These are phyloP conservation scores for Camellia granthamiana DNA, from an alignment of 148 eudicot species.

Conservation along the genomic window DNA sequence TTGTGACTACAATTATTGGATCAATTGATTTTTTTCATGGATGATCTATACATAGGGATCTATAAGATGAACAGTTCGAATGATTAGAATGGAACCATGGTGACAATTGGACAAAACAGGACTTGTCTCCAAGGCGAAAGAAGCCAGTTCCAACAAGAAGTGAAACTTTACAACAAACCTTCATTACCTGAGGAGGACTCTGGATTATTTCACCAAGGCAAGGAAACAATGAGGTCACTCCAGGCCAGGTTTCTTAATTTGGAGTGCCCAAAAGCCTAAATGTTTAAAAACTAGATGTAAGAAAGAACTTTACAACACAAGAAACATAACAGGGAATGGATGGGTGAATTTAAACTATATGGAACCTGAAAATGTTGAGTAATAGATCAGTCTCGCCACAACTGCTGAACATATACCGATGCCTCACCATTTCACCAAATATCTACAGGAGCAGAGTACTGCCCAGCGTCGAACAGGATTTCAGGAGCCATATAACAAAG, in stretches of 20 bases:
- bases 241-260: background rate
- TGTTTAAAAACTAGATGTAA: background rate
- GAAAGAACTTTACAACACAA: background rate
- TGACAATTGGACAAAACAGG: too few relatives aligned
- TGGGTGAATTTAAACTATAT: background rate
- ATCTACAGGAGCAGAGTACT: background rate
- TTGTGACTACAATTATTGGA: too few relatives aligned
- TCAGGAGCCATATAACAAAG: background rate
- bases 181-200: background rate
- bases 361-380: background rate
- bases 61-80: too few relatives aligned
- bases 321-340: background rate
- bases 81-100: too few relatives aligned
- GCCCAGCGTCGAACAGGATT: background rate
- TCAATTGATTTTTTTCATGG: too few relatives aligned
- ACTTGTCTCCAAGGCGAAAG: too few relatives aligned
- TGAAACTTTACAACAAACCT: background rate
- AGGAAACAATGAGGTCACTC: constrained; percentile 2
- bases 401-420: background rate
- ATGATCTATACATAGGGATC: too few relatives aligned
- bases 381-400: background rate
- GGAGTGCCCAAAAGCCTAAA: background rate
- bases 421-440: background rate
- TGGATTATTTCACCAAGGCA: background rate
- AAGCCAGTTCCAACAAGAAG: background rate